phyloP scores from a whole-genome alignment of 768 basidiomycete genomes.

The Rhizopogon vesiculosus region DNA sequence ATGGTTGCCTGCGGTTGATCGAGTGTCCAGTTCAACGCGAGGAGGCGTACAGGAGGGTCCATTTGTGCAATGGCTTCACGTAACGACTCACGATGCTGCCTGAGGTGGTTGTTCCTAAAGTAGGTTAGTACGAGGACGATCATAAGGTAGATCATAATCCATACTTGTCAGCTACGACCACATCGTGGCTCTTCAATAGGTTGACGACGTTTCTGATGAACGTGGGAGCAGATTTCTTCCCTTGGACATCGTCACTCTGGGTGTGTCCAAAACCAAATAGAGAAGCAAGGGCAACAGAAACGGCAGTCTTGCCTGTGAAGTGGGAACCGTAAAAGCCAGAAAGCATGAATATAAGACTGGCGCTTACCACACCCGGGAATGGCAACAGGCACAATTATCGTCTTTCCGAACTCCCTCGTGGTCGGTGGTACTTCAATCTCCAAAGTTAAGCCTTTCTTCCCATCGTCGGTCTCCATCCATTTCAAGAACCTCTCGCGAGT shows the following conservation, averaged over 20 bases:
- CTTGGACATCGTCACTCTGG: slow-evolving; percentile 85
- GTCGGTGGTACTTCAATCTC: slow-evolving; percentile 12
- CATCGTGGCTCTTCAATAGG: slow-evolving; percentile 56
- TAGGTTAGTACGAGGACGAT: background rate
- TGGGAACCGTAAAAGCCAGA: background rate
- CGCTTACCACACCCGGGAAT: slow-evolving; percentile 88
- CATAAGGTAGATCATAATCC: slow-evolving; percentile 12
- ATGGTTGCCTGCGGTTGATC: slow-evolving; percentile 53
- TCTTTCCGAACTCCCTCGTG: slow-evolving; percentile 51
- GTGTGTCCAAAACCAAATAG: slow-evolving; percentile 89
- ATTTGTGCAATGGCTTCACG: slow-evolving; percentile 44
- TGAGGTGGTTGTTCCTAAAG: slow-evolving; percentile 82
- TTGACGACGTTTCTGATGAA: slow-evolving; percentile 72
- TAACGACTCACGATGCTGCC: slow-evolving; percentile 71
- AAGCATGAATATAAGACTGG: background rate
- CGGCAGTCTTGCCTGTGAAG: slow-evolving; percentile 75
- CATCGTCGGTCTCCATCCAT: slow-evolving; percentile 55
- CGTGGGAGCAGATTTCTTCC: slow-evolving; percentile 63
- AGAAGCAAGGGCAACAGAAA: slow-evolving; percentile 71
- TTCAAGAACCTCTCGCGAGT: slow-evolving; percentile 74
- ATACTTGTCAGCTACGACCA: slow-evolving; percentile 93
- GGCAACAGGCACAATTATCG: slow-evolving; percentile 82
- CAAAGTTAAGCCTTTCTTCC: slow-evolving; percentile 29
- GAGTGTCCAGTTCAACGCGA: slow-evolving; percentile 78
- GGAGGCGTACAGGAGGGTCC: slow-evolving; percentile 57